Base-by-base conservation (phyloP, 208 protist species). In the Wallacemonas sp. region DNA sequence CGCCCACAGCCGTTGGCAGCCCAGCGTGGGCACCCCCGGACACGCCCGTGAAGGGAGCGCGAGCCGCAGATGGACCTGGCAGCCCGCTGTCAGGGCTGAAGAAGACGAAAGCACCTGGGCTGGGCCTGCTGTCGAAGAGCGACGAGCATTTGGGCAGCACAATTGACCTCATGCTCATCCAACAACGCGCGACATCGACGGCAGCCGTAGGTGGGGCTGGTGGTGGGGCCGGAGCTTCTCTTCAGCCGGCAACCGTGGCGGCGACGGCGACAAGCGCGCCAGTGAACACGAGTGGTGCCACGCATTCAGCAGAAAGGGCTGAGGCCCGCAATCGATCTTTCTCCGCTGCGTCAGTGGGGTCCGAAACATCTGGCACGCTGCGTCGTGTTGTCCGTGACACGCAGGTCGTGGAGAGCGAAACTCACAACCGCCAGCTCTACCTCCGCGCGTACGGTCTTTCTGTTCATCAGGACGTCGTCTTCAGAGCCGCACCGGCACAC, bases 401-500 rank as follows among this genome's bases (percentile, higher is more conserved):
- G 11, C 46, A 60, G 1, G 58, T 79, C 30, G 56, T 70, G 42
- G 72, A 80, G 55, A 62, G 64, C 41, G 49, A 55, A 22, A 11
- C 60, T 6, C 71, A 84, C 75, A 80, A 63, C 55, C 36, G 47
- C 21, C 81, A 87, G 45, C 73, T 64, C 3, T 87, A 84, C 59
- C 71, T 87, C 21, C 67, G 63, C 30, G 62, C 42, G 21, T 28
- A 82, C 62, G 76, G 75, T 11, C 66, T 87, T 17, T 74, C 76
- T 27, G 81, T 87, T 24, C 66, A 73, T 30, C 39, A 60, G 36
- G 78, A 75, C 24, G 81, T 87, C 3, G 53, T 79, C 64, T 87
- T 87, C 51, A 60, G 74, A 54, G 70, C 61, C 21, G 81, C 81
- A 24, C 81, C 81, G 9, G 69, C 77, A 3, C 72, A 65, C 33